These are phyloP conservation scores for Plasmodium cynomolgi DNA, from an alignment of 169 alveolate genomes.

Conservation along the genomic window DNA sequence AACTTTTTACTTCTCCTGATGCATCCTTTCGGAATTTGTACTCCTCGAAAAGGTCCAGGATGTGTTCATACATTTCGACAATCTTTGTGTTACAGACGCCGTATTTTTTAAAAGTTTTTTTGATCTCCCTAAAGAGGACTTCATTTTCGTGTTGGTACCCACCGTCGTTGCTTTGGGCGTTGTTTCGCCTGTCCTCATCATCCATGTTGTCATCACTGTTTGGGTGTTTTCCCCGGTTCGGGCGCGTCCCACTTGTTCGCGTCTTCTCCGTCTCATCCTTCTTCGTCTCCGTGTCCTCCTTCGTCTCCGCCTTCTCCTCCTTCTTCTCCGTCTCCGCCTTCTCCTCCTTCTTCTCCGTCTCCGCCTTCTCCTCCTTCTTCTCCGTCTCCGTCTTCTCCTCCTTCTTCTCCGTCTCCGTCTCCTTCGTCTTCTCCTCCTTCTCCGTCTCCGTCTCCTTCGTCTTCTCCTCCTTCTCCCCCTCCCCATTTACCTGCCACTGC, in stretches of 20 bases:
- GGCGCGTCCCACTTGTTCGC: neutral
- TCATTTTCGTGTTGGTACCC: neutral
- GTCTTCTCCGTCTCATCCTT: neutral
- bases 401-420: neutral
- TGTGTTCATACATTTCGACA: constrained; percentile 52
- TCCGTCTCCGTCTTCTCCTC: neutral
- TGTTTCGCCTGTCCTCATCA: neutral
- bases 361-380: neutral
- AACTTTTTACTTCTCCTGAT: neutral
- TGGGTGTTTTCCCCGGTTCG: neutral
- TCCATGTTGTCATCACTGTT: neutral
- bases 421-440: no score
- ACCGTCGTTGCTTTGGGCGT: neutral
- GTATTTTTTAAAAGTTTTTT: constrained; percentile 12
- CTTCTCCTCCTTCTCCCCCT: neutral
- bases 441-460: neutral
- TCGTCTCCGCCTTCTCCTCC: no score
- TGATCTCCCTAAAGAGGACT: constrained; percentile 30
- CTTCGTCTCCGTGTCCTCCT: no score
- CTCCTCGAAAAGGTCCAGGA: constrained; percentile 6
- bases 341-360: neutral
- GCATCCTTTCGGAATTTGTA: constrained; percentile 22
- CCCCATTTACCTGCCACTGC: neutral
- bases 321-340: neutral
- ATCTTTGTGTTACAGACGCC: constrained; percentile 51